Evolutionary conservation across 2,329 filamentous ascomycete species (phyloP), one percentile per base, ranked within the genome.

Genomic region (Colletotrichum tabaci): DNA sequence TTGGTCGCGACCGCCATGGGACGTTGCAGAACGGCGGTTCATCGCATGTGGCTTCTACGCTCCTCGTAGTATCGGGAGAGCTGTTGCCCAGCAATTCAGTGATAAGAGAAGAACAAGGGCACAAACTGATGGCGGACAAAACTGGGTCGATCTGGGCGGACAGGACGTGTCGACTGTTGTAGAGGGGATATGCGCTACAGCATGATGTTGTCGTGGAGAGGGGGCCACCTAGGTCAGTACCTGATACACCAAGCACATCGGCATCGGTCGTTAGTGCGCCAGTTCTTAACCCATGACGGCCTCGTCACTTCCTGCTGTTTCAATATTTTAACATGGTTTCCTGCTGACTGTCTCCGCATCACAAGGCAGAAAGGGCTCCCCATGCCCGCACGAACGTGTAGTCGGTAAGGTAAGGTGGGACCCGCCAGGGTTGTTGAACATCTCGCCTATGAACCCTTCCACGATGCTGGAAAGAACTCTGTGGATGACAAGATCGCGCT

Each of bases 31-130:
- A 38, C 42, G 61, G 30, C 18, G 61, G n/a, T 40, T 44, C 66
- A 68, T 68, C 16, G 50, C 23, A 42, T 21, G 30, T 21, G 50
- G 30, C 38, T 26, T 62, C 15, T 23, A 35, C 8, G 47, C 35
- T 30, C 40, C 23, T 44, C 10, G 18, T 8, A 47, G 21, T 8
- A 21, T 7, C 18, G 4, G 35, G 2, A 6, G 16, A 26, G 9
- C 5, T n/a, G 35, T 23, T n/a, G n/a, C 35, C n/a, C 6, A 42
- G 23, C 7, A 4, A 23, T 56, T 40, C 12, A n/a, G n/a, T 18
- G 12, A 18, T 7, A 10, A 40, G n/a, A n/a, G 23, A 12, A 15
- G 13, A 16, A 23, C 10, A 16, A 35, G 10, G n/a, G 7, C 8
- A 13, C 9, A 13, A 8, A 42, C 18, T 23, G 7, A n/a, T 10